Conservation (phyloP, 2,329 filamentous ascomycete genomes). For the Colletotrichum aenigma region DNA sequence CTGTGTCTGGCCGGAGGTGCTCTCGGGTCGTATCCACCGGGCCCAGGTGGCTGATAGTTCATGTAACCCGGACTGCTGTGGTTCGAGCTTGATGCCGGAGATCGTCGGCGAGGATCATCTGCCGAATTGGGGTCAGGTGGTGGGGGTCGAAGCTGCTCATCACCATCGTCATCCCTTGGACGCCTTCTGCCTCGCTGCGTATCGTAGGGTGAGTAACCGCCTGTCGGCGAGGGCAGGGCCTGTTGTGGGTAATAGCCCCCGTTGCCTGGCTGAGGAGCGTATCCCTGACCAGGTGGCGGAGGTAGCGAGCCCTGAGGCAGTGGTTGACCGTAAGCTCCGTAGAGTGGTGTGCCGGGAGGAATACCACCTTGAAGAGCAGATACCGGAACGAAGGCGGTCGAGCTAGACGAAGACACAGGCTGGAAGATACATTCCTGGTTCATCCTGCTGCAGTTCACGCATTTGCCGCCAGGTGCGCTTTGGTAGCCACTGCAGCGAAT, state of each 20-base stretch:
- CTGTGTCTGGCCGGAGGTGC: constrained; percentile 36
- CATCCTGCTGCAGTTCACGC: constrained; percentile 65
- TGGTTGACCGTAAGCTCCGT: constrained; percentile 63
- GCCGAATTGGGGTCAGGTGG: constrained; percentile 43
- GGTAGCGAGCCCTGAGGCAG: constrained; percentile 34
- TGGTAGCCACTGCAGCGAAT: constrained; percentile 67
- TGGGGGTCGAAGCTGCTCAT: constrained; percentile 45
- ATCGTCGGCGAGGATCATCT: constrained; percentile 56
- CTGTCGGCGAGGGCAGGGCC: constrained; percentile 47
- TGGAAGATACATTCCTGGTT: constrained; percentile 67
- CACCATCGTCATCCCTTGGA: constrained; percentile 43
- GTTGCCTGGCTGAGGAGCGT: constrained; percentile 18
- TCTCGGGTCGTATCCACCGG: constrained; percentile 6
- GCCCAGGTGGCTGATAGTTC: constrained; percentile 4
- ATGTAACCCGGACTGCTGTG: constrained; percentile 48
- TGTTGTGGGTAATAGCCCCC: constrained; percentile 43
- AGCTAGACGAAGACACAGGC: constrained; percentile 60
- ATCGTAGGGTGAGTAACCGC: constrained; percentile 43
- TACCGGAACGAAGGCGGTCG: constrained; percentile 63
- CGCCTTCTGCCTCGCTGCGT: constrained; percentile 38
- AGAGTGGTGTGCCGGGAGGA: constrained; percentile 60
- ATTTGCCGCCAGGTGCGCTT: constrained; percentile 63
- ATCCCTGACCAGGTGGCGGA: constrained; percentile 8
- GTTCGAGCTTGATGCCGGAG: constrained; percentile 53
- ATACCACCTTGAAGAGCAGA: constrained; percentile 63